phyloP scores from a whole-genome alignment of 1,284 basidiomycete genomes.

The Ceratobasidium papillatum region DNA sequence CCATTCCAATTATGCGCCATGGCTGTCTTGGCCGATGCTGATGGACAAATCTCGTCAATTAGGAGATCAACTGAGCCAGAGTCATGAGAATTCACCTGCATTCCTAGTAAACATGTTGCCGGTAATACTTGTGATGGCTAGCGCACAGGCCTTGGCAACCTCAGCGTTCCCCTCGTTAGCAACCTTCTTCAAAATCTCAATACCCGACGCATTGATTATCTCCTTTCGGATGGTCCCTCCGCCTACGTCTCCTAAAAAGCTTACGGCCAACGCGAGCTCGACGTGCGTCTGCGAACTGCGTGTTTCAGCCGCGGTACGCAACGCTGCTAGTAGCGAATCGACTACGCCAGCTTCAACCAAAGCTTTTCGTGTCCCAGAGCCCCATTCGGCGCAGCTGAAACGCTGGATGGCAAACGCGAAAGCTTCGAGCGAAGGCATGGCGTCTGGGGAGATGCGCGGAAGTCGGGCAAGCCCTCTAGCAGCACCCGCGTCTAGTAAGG shows the following conservation, averaged over 20 bases:
- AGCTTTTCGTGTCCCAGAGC: constrained; percentile 40
- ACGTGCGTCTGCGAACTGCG: constrained; percentile 40
- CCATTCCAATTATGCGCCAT: constrained; percentile 42
- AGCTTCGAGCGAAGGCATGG: constrained; percentile 38
- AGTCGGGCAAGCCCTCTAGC: constrained; percentile 42
- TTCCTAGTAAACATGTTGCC: constrained; percentile 44
- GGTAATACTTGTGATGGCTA: constrained; percentile 43
- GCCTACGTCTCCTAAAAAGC: constrained; percentile 41
- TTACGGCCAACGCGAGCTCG: constrained; percentile 41
- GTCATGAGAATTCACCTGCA: constrained; percentile 40
- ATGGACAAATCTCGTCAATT: neutral
- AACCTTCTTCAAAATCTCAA: constrained; percentile 43
- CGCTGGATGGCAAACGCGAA: constrained; percentile 44
- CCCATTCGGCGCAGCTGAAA: constrained; percentile 43
- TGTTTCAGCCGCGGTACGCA: constrained; percentile 42
- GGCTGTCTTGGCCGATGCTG: constrained; percentile 41
- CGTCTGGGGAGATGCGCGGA: constrained; percentile 38
- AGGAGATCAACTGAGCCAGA: neutral
- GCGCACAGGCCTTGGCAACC: constrained; percentile 38
- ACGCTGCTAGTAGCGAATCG: constrained; percentile 42
- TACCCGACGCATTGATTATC: constrained; percentile 42
- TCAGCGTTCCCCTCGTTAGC: constrained; percentile 30
- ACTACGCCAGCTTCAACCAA: constrained; percentile 43
- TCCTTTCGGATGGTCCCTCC: constrained; percentile 42
- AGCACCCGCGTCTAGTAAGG: constrained; percentile 41